Conservation (phyloP, 371 early-diverging fungal genomes). For the Funneliformis caledonium region DNA sequence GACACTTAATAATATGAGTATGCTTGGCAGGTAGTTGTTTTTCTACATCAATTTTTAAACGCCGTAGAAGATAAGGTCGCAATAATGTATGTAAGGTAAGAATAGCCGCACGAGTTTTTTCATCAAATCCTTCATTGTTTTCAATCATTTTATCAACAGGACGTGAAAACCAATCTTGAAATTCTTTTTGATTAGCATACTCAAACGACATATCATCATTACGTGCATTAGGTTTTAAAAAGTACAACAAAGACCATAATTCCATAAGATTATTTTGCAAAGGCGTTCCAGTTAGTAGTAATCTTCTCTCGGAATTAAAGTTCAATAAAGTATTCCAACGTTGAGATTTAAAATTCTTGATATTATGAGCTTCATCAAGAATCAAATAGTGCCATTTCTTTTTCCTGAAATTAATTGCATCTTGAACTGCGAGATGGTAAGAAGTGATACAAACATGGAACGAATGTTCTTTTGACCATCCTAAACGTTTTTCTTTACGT, state of each 20-base stretch:
- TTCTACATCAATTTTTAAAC: constrained; percentile 86
- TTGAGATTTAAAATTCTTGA: constrained; percentile 94
- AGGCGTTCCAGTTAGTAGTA: constrained; percentile 95
- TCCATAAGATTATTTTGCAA: constrained; percentile 95
- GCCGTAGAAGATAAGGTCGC: constrained; percentile 88
- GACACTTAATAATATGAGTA: constrained; percentile 81
- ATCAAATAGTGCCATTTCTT: constrained; percentile 87
- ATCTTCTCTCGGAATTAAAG: constrained; percentile 77
- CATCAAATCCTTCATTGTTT: constrained; percentile 58
- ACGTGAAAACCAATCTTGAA: constrained; percentile 90
- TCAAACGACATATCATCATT: constrained; percentile 64
- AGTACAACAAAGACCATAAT: constrained; percentile 94
- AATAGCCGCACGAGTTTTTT: constrained; percentile 65
- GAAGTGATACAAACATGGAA: constrained; percentile 91
- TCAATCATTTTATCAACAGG: constrained; percentile 83
- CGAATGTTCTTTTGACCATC: constrained; percentile 82
- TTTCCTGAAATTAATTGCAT: constrained; percentile 78
- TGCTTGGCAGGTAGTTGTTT: constrained; percentile 84
- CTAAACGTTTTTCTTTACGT: constrained; percentile 75
- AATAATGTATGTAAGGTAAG: constrained; percentile 76
- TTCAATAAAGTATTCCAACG: constrained; percentile 91
- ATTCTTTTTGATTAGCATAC: constrained; percentile 83
- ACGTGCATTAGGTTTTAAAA: constrained; percentile 83
- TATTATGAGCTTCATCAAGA: constrained; percentile 95
- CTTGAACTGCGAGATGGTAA: constrained; percentile 83